Percentiles rank a stretch among this genome's conserved stretches.
Conservation (phyloP, 441 rosid genomes). For the Eutrema salsugineum region DNA sequence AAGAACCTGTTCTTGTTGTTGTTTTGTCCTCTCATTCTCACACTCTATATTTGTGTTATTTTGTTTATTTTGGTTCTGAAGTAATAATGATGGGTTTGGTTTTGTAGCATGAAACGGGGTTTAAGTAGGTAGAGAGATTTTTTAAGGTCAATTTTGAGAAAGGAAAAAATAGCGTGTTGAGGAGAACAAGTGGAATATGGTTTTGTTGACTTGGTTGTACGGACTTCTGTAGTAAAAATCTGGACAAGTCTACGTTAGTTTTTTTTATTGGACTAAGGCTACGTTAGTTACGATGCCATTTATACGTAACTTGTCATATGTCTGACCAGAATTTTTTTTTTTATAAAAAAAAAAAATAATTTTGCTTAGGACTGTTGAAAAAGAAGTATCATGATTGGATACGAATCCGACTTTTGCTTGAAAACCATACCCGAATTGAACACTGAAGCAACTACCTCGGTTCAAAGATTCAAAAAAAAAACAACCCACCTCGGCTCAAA, state of each 20-base stretch:
- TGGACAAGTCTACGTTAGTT: background rate
- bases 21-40: constrained; percentile 33
- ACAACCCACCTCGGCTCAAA: background rate
- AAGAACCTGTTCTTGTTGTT: constrained; percentile 42
- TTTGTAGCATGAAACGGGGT: constrained; percentile 1
- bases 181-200: constrained; percentile 8
- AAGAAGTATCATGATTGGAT: background rate
- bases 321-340: background rate
- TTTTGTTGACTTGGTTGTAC: constrained; percentile 28
- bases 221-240: background rate
- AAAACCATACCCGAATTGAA: background rate
- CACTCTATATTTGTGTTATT: background rate
- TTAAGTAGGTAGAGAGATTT: constrained; percentile 10
- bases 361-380: background rate
- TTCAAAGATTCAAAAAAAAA: too few species aligned
- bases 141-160: constrained; percentile 4
- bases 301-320: background rate
- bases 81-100: constrained; percentile 4
- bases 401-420: background rate
- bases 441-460: background rate
- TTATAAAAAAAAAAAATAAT: too few species aligned
- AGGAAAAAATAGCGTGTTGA: constrained; percentile 14
- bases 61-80: background rate
- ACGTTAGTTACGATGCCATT: background rate
- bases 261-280: background rate